phyloP scores from a whole-genome alignment of 78 protist species.

The Acrasis kona region DNA sequence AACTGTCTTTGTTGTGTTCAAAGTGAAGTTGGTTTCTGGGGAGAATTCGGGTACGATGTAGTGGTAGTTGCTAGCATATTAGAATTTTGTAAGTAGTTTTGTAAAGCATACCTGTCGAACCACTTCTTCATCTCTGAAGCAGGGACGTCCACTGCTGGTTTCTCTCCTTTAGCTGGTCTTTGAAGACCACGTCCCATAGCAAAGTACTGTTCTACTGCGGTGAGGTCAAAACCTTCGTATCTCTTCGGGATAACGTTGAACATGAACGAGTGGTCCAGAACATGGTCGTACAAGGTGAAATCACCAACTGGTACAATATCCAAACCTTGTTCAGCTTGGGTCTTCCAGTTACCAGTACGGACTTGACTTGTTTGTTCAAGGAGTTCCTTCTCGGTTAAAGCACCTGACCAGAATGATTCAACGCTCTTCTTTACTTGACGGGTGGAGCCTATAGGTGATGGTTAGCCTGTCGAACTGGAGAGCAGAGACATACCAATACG shows the following conservation, averaged over 20 bases:
- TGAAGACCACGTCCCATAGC: slow-evolving; percentile 65
- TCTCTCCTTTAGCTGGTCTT: no score
- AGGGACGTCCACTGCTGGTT: no score
- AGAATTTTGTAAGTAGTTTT: no score
- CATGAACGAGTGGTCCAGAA: no score
- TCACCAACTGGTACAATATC: slow-evolving; percentile 42
- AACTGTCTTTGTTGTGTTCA: slow-evolving; percentile 15
- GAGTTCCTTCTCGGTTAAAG: slow-evolving; percentile 25
- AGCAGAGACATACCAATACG: no score
- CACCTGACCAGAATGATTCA: slow-evolving; percentile 56
- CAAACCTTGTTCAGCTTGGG: slow-evolving; percentile 28
- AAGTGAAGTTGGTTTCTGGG: slow-evolving; percentile 8
- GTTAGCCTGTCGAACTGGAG: no score
- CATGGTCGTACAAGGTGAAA: slow-evolving; percentile 54
- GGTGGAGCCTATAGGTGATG: slow-evolving; percentile 23
- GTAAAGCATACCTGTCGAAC: slow-evolving; percentile 71
- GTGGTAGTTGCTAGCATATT: no score
- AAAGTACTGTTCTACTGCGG: slow-evolving; percentile 43
- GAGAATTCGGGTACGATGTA: slow-evolving; percentile 67
- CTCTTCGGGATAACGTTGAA: no score
- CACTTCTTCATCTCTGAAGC: slow-evolving; percentile 62
- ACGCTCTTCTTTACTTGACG: slow-evolving; percentile 46
- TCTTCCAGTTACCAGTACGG: slow-evolving; percentile 2
- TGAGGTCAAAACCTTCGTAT: slow-evolving; percentile 36
- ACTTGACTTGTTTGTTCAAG: background rate